Evolutionary conservation across 2,329 filamentous ascomycete genomes (phyloP), one percentile per base, ranked within the genome.

Genomic region (Myriosclerotinia duriaeana): DNA sequence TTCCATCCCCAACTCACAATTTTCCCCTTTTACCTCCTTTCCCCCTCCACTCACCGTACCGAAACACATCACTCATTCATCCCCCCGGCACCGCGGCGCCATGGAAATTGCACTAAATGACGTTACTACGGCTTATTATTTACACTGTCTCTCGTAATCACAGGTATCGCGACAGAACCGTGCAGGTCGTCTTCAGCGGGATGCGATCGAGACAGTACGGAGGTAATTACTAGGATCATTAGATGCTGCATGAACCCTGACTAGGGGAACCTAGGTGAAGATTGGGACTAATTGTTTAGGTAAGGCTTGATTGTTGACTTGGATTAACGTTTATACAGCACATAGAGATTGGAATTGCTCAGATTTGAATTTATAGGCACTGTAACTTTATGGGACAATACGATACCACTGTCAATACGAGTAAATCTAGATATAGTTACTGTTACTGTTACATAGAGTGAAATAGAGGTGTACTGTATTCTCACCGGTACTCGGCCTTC

Each of bases 41-140:
- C 6, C 34, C 34, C 38, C 36, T 14, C 26, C 38, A 52, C 42
- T 60, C 58, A 36, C 42, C 56, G 56, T 59, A 59, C 30, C 20
- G 17, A 36, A 40, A 42, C 12, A 40, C 53, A 8, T n/a, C 62
- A 59, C 53, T 65, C 46, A 42, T 22, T 50, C 53, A 36, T 48
- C 54, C 30, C 62, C 53, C 55, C 63, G 63, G 63, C 30, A 50
- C 53, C 36, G 63, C 63, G 53, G 63, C 54, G 52, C 44, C 44
- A 65, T 46, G 17, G 15, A 34, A 52, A 40, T 65, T n/a, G 54
- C 63, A 44, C 63, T 65, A 65, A 36, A 60, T 65, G 63, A 60
- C 63, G 63, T 65, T 65, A 60, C 63, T 17, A 60, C 52, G 53
- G 44, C 42, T 30, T 44, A 12, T 15, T 50, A 36, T 36, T 52